phyloP scores from a whole-genome alignment of 1,139 yeast genomes.

The Lodderomyces orthopsilosis region DNA sequence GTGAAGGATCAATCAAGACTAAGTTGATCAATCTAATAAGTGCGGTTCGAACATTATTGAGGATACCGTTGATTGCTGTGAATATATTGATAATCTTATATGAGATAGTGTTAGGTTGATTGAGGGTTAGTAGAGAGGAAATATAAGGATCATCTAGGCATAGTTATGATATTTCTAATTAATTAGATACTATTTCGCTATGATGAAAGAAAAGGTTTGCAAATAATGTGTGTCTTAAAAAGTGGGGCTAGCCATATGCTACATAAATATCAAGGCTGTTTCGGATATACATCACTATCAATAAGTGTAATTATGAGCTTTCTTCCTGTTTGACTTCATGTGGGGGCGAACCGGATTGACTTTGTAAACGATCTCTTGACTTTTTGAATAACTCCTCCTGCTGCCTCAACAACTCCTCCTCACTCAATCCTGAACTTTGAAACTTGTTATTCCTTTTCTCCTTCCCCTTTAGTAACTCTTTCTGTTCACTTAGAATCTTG shows the following conservation, averaged over 20 bases:
- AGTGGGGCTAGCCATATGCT: neutral
- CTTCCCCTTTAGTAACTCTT: slow-evolving; percentile 81
- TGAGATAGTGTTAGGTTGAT: slow-evolving; percentile 41
- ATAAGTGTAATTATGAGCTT: neutral
- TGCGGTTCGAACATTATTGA: slow-evolving; percentile 45
- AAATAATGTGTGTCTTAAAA: too few relatives aligned
- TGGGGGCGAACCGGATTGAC: slow-evolving; percentile 15
- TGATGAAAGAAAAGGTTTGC: too few relatives aligned
- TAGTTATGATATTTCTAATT: too few relatives aligned
- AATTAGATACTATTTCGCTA: too few relatives aligned
- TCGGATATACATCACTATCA: neutral
- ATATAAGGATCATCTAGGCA: too few relatives aligned
- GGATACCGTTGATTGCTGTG: slow-evolving; percentile 44
- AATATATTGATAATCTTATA: slow-evolving; percentile 41
- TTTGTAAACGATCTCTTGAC: slow-evolving; percentile 73
- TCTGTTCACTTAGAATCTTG: slow-evolving; percentile 80
- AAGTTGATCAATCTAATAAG: slow-evolving; percentile 43
- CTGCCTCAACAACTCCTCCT: slow-evolving; percentile 86
- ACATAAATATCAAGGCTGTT: neutral
- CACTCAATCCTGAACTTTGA: slow-evolving; percentile 87
- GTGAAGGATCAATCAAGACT: slow-evolving; percentile 33
- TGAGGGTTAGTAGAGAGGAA: too few relatives aligned
- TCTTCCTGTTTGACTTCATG: slow-evolving; percentile 10
- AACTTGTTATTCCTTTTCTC: slow-evolving; percentile 92
- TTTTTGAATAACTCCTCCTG: slow-evolving; percentile 92